Base-by-base conservation (phyloP, 106 monocot genomes). In the Dendrobium nobile region DNA sequence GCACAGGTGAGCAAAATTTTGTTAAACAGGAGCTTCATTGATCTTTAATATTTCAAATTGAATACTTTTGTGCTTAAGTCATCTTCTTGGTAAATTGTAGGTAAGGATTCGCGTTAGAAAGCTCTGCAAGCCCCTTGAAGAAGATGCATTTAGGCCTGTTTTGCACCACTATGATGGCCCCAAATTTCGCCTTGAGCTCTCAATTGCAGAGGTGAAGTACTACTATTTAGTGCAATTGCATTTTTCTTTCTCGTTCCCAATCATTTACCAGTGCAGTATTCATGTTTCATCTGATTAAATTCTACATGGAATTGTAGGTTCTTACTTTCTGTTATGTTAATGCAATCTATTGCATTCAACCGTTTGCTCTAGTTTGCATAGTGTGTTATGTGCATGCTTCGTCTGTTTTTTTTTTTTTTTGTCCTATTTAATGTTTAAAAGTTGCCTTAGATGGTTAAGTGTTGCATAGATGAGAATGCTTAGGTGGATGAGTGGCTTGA, bases 121-220 rank as follows among this genome's bases (percentile, higher is more conserved):
- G 45, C 83, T 90, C 43, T 87, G 77, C 77, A 87, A 85, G 70
- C 81, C 90, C 43, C 74, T 90, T 41, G 90, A 90, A 77, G 90
- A 90, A 73, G 90, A 90, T 77, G 68, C 87, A 5, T 90, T 90
- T 40, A 87, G 90, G 85, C 90, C 90, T 59, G 87, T 90, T 77
- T 54, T 90, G 72, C 87, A 87, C 44, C 90, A 90, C 48, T 90
- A 90, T 77, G 90, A 90, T 82, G 90, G 90, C 47, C 90, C 90
- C 15, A 90, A 90, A 59, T 90, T 90, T 78, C 90, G 90, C 2
- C 87, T 90, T 64, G 90, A 90, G 54, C 90, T 90, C 54, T 87
- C 90, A 15, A 77, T 90, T 26, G 77, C 85, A 13, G 90, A 90
- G 90, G 90, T 90, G 81, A 54, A 42, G 0, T 72, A 6, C 10